Evolutionary conservation across 2,329 filamentous ascomycete genomes (phyloP).

Genomic region (Sporothrix pallida): DNA sequence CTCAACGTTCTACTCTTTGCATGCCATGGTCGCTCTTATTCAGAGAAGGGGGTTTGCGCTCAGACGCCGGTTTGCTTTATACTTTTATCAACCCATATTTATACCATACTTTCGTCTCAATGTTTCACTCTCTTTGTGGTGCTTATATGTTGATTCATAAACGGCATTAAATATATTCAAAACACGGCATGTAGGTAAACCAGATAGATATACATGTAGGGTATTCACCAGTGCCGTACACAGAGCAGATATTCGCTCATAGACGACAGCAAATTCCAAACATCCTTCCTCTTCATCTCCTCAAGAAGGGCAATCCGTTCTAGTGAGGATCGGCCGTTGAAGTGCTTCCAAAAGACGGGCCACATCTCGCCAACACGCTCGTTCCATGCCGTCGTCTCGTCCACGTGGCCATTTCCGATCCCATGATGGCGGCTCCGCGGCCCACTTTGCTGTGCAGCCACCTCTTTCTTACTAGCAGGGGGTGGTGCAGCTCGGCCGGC

Average conservation of each 20-base stretch:
- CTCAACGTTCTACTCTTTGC: conserved; percentile 23
- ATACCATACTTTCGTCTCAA: neutral
- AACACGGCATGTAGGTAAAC: neutral
- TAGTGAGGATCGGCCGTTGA: conserved; percentile 82
- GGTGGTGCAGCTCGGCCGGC: conserved; percentile 36
- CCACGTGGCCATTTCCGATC: neutral
- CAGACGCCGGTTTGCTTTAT: conserved; percentile 9
- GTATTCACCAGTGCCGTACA: conserved; percentile 69
- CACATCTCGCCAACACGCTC: conserved; percentile 69
- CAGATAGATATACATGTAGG: neutral
- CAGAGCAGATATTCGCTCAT: conserved; percentile 72
- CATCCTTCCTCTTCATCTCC: conserved; percentile 82
- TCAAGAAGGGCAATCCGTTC: conserved; percentile 88
- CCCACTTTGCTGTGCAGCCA: conserved; percentile 18
- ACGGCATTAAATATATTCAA: too few species aligned
- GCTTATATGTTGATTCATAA: neutral
- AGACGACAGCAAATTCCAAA: conserved; percentile 69
- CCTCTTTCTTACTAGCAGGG: conserved; percentile 34
- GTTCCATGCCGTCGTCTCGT: conserved; percentile 47
- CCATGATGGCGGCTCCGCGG: conserved; percentile 2
- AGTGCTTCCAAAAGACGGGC: conserved; percentile 79
- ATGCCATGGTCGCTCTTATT: conserved; percentile 25
- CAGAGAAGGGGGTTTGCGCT: neutral
- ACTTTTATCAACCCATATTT: neutral
- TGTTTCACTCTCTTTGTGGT: neutral